Evolutionary conservation across 2,329 filamentous ascomycete species (phyloP).

Genomic region (Aspergillus sp.): DNA sequence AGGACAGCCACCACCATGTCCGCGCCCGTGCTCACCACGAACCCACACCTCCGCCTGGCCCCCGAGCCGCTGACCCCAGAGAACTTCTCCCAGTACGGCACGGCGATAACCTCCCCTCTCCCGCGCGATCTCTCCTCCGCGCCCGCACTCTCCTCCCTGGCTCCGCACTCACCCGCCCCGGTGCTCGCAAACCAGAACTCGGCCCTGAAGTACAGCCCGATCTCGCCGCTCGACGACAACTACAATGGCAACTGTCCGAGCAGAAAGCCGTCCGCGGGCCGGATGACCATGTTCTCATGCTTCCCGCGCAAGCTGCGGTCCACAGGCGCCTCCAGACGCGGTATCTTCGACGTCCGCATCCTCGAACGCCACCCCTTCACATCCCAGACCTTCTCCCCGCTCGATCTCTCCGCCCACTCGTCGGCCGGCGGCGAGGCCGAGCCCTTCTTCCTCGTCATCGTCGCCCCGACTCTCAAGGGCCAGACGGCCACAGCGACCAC

Average conservation of each 20-base stretch:
- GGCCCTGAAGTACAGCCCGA: constrained; percentile 75
- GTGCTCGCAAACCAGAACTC: constrained; percentile 73
- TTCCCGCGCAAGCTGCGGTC: constrained; percentile 52
- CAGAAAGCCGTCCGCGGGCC: constrained; percentile 42
- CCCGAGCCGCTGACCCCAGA: constrained; percentile 58
- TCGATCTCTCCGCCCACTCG: constrained; percentile 43
- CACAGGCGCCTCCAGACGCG: constrained; percentile 4
- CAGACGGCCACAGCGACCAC: constrained; percentile 26
- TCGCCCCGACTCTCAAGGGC: constrained; percentile 63
- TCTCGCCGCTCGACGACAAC: constrained; percentile 62
- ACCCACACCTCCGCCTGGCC: constrained; percentile 38
- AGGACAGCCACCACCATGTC: too few species aligned
- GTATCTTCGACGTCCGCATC: constrained; percentile 57
- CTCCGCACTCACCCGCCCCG: constrained; percentile 39
- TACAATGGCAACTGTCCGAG: constrained; percentile 50
- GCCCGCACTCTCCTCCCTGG: constrained; percentile 31
- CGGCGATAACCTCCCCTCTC: constrained; percentile 66
- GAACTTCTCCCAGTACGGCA: constrained; percentile 70
- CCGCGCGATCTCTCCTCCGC: constrained; percentile 42
- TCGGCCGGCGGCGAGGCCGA: constrained; percentile 17
- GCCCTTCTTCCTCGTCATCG: constrained; percentile 66
- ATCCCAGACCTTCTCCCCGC: constrained; percentile 81
- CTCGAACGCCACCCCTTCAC: constrained; percentile 92
- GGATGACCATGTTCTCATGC: constrained; percentile 87
- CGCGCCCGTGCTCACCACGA: constrained; percentile 19